Evolutionary conservation across 768 basidiomycete species (phyloP), one percentile per base, ranked within the genome.

Genomic region (Hygrophoropsis aurantiaca): DNA sequence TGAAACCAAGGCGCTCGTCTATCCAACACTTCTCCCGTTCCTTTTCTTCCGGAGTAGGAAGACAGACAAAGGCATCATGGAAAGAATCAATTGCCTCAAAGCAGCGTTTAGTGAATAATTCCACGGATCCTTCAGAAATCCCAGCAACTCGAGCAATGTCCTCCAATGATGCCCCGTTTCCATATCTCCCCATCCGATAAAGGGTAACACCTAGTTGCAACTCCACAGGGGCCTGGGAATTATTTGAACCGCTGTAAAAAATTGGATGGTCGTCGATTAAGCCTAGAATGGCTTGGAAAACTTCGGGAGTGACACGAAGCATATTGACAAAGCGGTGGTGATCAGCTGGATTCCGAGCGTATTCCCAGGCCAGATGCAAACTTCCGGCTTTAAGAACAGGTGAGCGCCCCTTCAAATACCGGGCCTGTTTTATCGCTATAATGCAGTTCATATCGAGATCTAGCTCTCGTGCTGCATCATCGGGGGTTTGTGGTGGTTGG

Each of bases 11-110:
- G 26, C 61, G 61, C 2, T 61, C 9, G 26, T 68, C 68, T 4
- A 72, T 60, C 69, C 67, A 72, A 11, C 23, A 11, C 51, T 72
- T 71, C 37, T 71, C 66, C 1, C 16, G 33, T 32, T 69, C 69
- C 47, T 66, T 69, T 42, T 71, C 68, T 35, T 53, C 66, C 5
- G 50, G 19, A 25, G 62, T 64, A 1, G 66, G 49, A 1, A 32
- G 46, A 6, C 60, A 50, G 1, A 71, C 60, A 62, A 66, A 68
- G 0, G 40, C 42, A 26, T 67, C 57, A 50, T 69, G 66, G 2
- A 69, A 52, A 1, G 54, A 49, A 30, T 63, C 58, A 37, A 73
- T 64, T 2, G 66, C 68, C 11, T 43, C 48, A 36, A 70, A 60
- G 35, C 59, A 60, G 0, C 59, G 56, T 3, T 60, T 36, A 8